Conservation (phyloP, 192 early-diverging fungal genomes). For the Radiomyces spectabilis region DNA sequence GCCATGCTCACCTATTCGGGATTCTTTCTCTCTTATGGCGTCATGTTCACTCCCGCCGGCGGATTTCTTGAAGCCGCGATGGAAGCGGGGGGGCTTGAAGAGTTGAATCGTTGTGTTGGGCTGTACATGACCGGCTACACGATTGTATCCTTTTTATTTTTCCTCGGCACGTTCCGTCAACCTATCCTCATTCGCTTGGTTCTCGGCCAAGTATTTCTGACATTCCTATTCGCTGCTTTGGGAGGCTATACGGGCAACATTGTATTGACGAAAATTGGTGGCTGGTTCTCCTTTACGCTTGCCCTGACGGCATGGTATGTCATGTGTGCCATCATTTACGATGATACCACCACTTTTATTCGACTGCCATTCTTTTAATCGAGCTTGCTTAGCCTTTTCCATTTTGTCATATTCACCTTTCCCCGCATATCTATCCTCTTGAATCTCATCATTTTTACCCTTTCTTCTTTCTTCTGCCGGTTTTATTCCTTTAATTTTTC, state of each 20-base stretch:
- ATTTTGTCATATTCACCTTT: too few relatives aligned
- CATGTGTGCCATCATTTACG: conserved; percentile 8
- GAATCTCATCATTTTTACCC: too few relatives aligned
- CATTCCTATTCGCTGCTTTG: conserved; percentile 11
- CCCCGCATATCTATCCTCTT: too few relatives aligned
- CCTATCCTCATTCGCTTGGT: conserved; percentile 2
- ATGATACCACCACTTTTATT: conserved; percentile 1
- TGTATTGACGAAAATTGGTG: neutral
- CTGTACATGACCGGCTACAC: conserved; percentile 3
- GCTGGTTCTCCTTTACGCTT: conserved; percentile 23
- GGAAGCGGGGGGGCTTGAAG: neutral
- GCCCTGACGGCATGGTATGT: conserved; percentile 18
- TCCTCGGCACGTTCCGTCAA: conserved; percentile 9
- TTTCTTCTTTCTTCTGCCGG: too few relatives aligned
- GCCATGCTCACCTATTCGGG: conserved; percentile 13
- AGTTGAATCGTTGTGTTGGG: neutral
- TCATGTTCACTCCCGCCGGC: conserved; percentile 14
- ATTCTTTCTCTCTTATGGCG: conserved; percentile 20
- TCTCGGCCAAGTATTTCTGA: conserved; percentile 5
- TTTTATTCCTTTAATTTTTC: too few relatives aligned
- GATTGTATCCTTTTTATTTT: conserved; percentile 3
- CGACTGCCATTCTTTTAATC: conserved; percentile 14
- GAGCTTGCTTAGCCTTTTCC: too few relatives aligned
- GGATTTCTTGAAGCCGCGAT: conserved; percentile 1
- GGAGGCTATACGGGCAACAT: neutral